Conservation (phyloP, 1,139 yeast genomes). For the Pichia sp. region DNA sequence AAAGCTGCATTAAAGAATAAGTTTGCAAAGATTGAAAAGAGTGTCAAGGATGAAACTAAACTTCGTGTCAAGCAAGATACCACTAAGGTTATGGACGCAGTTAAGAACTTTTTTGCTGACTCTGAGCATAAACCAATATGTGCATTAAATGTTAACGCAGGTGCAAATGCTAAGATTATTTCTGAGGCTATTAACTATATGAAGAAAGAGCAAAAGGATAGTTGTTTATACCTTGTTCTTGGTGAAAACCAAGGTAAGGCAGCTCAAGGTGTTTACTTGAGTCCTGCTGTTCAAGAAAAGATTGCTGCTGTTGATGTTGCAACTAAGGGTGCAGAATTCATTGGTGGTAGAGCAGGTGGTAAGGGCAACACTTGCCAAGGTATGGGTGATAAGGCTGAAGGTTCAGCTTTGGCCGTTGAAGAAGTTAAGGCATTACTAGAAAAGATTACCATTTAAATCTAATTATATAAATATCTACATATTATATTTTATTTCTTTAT, state of each 20-base stretch:
- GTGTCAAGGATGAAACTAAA: constrained; percentile 82
- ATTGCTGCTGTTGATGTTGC: constrained; percentile 75
- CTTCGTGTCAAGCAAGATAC: constrained; percentile 82
- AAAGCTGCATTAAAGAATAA: constrained; percentile 71
- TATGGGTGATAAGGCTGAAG: constrained; percentile 78
- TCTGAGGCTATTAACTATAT: constrained; percentile 85
- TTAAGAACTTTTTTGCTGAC: constrained; percentile 59
- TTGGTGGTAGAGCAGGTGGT: constrained; percentile 99
- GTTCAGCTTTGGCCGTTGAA: constrained; percentile 65
- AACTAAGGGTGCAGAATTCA: constrained; percentile 55
- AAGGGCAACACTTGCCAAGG: constrained; percentile 96
- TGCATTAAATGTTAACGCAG: constrained; percentile 62
- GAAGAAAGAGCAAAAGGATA: constrained; percentile 70
- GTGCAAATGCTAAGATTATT: constrained; percentile 88
- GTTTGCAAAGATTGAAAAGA: constrained; percentile 75
- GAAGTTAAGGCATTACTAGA: constrained; percentile 60
- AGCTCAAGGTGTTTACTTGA: constrained; percentile 91
- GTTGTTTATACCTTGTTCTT: constrained; percentile 67
- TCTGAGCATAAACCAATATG: constrained; percentile 46
- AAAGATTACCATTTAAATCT: constrained; percentile 31
- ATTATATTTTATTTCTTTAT: too few relatives aligned
- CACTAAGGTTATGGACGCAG: constrained; percentile 75
- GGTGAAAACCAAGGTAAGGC: constrained; percentile 65
- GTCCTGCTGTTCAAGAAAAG: constrained; percentile 63
- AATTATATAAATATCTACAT: too few relatives aligned